Percentiles rank a stretch among this genome's conserved stretches.
These are phyloP conservation scores for Amoebophrya sp. DNA, from an alignment of 169 alveolate genomes.

Conservation along the genomic window DNA sequence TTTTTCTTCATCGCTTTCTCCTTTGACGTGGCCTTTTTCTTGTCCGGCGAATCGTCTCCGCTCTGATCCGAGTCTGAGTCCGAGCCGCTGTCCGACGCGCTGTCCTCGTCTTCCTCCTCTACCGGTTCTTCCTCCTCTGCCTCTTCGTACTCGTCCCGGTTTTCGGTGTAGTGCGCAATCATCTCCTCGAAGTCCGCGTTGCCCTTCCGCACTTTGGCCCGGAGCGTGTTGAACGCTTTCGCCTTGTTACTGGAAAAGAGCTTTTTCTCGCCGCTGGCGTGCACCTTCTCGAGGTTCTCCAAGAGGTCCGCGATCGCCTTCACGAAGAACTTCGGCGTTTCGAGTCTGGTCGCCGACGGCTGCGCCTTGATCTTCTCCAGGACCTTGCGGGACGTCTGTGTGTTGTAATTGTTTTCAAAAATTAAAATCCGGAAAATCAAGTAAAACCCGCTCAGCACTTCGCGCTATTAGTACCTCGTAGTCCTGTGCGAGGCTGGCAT, in stretches of 20 bases:
- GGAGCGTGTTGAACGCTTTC: constrained; percentile 32
- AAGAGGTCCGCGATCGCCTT: constrained; percentile 29
- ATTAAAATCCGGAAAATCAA: no score
- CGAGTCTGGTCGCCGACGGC: constrained; percentile 23
- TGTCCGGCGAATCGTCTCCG: no score
- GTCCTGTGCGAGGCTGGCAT: background rate
- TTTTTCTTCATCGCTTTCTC: no score
- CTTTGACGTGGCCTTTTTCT: no score
- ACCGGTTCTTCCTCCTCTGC: background rate
- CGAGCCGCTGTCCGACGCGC: no score
- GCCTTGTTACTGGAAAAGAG: constrained; percentile 34
- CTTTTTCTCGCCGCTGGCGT: constrained; percentile 30
- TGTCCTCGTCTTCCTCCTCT: background rate
- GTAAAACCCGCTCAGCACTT: no score
- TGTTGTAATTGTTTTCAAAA: no score
- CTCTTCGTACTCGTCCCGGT: background rate
- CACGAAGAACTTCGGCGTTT: constrained; percentile 33
- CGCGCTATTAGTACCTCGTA: no score
- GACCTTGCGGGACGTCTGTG: background rate
- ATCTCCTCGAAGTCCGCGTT: no score
- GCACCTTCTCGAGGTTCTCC: constrained; percentile 20
- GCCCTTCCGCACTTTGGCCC: constrained; percentile 27
- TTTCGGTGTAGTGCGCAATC: background rate
- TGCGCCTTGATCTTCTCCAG: constrained; percentile 20
- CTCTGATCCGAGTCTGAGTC: no score